Evolutionary conservation across 805 yeast genomes (phyloP).

Genomic region (Kluyveromyces aestuarii): DNA sequence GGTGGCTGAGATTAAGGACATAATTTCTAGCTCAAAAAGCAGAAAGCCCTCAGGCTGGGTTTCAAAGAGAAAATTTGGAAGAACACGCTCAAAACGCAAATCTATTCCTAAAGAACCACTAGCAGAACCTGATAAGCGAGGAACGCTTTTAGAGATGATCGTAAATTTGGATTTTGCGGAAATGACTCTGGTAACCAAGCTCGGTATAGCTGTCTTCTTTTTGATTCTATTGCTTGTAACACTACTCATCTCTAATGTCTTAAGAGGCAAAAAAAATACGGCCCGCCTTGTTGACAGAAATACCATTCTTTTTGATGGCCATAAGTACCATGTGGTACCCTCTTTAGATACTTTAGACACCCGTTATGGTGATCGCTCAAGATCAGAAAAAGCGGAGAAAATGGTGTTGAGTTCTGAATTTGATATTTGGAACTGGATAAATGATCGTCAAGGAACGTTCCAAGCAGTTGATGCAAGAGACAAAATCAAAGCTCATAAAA

Average conservation of each 20-base stretch:
- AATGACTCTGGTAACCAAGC: background rate
- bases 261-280: constrained; percentile 2
- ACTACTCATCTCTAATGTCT: background rate
- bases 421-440: constrained; percentile 67
- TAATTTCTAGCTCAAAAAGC: constrained; percentile 19
- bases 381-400: constrained; percentile 12
- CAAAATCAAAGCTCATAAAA: constrained; percentile 7
- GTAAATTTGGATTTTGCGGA: background rate
- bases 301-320: constrained; percentile 27
- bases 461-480: background rate
- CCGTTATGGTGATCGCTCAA: constrained; percentile 14
- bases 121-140: background rate
- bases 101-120: background rate
- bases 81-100: constrained; percentile 9
- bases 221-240: background rate
- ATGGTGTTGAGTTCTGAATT: constrained; percentile 41
- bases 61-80: constrained; percentile 9
- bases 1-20: constrained; percentile 32
- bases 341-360: constrained; percentile 29
- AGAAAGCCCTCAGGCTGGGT: constrained; percentile 3
- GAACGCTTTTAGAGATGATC: background rate
- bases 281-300: constrained; percentile 15
- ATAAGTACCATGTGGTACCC: constrained; percentile 34
- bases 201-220: background rate
- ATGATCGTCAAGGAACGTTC: constrained; percentile 1